These are phyloP conservation scores for Tillandsia leiboldiana DNA, from an alignment of 176 grass and related monocot species.

Conservation along the genomic window DNA sequence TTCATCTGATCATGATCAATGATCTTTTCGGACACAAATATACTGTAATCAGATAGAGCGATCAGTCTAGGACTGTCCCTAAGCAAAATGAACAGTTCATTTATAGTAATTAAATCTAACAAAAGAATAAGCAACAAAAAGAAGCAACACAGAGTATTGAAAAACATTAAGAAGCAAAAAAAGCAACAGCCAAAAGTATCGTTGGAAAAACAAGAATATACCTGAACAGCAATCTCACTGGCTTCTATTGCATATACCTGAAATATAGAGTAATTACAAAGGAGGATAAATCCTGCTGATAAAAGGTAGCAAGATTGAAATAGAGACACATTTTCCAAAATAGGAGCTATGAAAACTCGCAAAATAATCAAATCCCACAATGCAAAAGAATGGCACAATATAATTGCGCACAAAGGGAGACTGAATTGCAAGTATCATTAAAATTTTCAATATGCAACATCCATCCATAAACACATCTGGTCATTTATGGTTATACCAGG, in stretches of 20 bases:
- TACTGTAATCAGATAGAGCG: no score
- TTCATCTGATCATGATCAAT: no score
- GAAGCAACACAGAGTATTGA: not conserved
- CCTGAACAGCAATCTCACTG: conserved; percentile 78
- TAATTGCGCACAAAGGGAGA: not conserved
- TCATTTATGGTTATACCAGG: no score
- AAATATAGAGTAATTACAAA: conserved; percentile 7
- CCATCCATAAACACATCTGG: no score
- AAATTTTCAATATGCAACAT: no score
- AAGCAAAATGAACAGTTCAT: not conserved
- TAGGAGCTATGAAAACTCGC: not conserved
- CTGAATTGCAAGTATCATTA: no score
- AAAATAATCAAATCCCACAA: no score
- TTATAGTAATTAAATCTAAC: no score
- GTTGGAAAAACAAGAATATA: conserved; percentile 21
- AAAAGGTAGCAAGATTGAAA: not conserved
- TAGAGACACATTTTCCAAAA: not conserved
- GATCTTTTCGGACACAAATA: no score
- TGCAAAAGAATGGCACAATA: not conserved
- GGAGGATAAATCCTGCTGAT: not conserved
- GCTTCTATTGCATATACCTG: conserved; percentile 88
- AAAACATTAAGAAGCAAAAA: not conserved
- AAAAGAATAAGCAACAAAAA: no score
- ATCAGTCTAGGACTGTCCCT: no score
- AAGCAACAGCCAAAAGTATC: conserved; percentile 7